Evolutionary conservation across 768 basidiomycete genomes (phyloP), one percentile per base, ranked within the genome.

Genomic region (Pleurotus ostreatus): DNA sequence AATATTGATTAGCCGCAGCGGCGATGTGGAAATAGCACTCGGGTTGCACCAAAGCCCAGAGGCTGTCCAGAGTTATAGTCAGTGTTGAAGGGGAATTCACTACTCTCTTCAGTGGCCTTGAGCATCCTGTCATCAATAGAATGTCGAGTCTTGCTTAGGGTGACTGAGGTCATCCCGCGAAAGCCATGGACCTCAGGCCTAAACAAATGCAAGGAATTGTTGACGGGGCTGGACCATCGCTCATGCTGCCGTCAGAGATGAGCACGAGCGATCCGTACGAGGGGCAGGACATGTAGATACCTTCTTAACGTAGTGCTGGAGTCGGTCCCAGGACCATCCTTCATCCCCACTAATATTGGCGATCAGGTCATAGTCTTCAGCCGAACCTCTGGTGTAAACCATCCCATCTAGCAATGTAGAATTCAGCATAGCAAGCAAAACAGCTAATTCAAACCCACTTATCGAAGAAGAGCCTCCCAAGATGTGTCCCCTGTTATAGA

Each of bases 21-120:
- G 3, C 11, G 0, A 11, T 37, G 9, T 38, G 15, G 12, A 5
- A 15, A 13, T 20, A 51, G 4, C 4, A 5, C 11, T 11, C 8
- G n/a, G 15, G 49, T 37, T 11, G 0, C 43, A 70, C 71, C 62
- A 16, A 71, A 34, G 11, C 72, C 72, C 2, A 71, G 44, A 2
- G 62, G 60, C 18, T 56, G 49, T 1, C 74, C 73, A 6, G 65
- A 63, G 57, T 74, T 73, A 55, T 65, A 63, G 57, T 75, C 74
- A 11, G 60, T 11, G 43, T 69, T 71, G 59, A 65, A 74, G 2
- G 70, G 69, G 46, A 71, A 75, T 13, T 65, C 60, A 4, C 51
- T 37, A 1, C 61, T 45, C 44, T 68, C 59, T 13, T 56, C 18
- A 3, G 68, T 63, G 1, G 70, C 63, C 39, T 61, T 45, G 8